Evolutionary conservation across 176 grass and related monocot species (phyloP), one percentile per base, ranked within the genome.

Genomic region (Tillandsia fasciculata): DNA sequence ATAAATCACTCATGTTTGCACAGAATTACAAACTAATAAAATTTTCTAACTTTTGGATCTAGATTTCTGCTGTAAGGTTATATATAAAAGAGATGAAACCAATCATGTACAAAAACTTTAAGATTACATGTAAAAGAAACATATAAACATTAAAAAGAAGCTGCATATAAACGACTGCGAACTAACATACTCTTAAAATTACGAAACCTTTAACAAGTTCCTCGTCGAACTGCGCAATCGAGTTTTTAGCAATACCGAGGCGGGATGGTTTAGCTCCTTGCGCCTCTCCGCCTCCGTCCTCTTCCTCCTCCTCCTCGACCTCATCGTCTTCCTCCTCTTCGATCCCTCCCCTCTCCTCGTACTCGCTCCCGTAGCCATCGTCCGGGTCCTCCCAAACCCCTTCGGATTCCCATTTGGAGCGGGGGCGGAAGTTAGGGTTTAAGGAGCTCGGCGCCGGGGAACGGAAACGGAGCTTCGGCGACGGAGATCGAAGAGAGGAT

Each of bases 301-400:
- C 52, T 3, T 72, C 28, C 4, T 14, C 48, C 68, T 72, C 64
- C 12, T 5, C 56, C 26, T 80, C 52, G 0, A 1, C 57, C 20
- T 92, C 77, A 20, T 78, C 77, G 73, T 83, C 79, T 6, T 57
- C 53, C 53, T 57, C 53, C 53, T 57, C 53, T 17, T 57, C 53
- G 48, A 48, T 12, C 15, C 48, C 52, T 10, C 48, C 52, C 48
- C 18, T 18, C 12, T 58, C 74, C 69, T 90, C 78, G 9, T 74
- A 48, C 3, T 65, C 87, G 57, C 83, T 85, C 2, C 74, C 85
- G 69, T 69, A 78, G 9, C 90, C 84, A 63, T 86, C 84, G 66
- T 90, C 82, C 2, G 77, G 87, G 63, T 88, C 87, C 74, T 99
- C 89, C 90, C 79, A 97, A 47, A 83, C 86, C 8, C 51, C 77